A percentile compares a stretch with the other conserved stretches of the same genome.
phyloP scores from a whole-genome alignment of 768 basidiomycete species.

The Lentinula sp. region DNA sequence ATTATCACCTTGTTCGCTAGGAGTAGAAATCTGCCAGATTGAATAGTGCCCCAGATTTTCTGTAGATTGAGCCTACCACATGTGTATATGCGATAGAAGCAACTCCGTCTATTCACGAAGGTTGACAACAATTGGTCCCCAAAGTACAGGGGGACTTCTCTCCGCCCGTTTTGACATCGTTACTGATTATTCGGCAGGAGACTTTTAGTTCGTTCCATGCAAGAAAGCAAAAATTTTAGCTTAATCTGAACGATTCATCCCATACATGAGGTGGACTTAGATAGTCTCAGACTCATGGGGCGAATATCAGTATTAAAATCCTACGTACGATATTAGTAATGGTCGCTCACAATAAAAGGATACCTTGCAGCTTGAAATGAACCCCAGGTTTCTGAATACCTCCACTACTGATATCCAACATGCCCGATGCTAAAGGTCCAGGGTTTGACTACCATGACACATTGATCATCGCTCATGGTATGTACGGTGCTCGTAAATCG shows the following conservation, averaged over 20 bases:
- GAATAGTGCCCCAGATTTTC: background rate
- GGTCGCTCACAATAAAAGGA: background rate
- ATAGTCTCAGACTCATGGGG: too few species aligned
- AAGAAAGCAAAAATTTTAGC: background rate
- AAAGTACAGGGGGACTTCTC: background rate
- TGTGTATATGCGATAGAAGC: background rate
- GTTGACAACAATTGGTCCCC: background rate
- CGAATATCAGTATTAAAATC: too few species aligned
- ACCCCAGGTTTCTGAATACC: background rate
- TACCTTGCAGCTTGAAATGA: background rate
- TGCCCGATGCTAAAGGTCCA: background rate
- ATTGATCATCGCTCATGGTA: conserved; percentile 13
- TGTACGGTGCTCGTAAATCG: background rate
- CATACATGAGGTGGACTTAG: background rate
- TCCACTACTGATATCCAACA: background rate
- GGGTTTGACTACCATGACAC: conserved; percentile 11
- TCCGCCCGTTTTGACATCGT: background rate
- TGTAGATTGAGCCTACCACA: background rate
- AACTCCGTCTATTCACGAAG: background rate
- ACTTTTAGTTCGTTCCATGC: background rate
- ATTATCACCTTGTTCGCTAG: background rate
- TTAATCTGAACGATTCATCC: background rate
- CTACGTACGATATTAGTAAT: background rate
- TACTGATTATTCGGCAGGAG: background rate
- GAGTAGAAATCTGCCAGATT: background rate